A percentile compares a stretch with the other conserved stretches of the same genome.
phyloP scores from a whole-genome alignment of 2,329 filamentous ascomycete species.

The Scedosporium apiospermum region DNA sequence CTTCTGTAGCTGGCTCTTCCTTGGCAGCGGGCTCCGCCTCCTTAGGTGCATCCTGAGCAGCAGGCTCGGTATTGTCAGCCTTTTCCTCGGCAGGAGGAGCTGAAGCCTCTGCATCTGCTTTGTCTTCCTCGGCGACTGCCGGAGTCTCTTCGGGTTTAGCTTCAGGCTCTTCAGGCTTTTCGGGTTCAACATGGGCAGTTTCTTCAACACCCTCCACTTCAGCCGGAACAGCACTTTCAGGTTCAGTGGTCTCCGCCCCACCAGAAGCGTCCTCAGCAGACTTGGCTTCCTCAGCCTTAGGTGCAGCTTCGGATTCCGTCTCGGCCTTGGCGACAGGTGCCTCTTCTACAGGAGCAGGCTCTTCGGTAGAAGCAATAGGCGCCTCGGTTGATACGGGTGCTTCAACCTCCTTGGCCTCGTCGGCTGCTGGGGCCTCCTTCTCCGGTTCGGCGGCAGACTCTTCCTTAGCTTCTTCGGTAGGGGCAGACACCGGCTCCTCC shows the following conservation, averaged over 20 bases:
- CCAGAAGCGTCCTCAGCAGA: constrained; percentile 2
- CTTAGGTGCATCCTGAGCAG: background rate
- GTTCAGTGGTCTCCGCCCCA: background rate
- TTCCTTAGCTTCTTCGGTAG: constrained; percentile 3
- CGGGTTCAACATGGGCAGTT: background rate
- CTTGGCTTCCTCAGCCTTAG: constrained; percentile 6
- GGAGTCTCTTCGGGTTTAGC: background rate
- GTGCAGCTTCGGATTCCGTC: background rate
- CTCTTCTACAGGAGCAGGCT: background rate
- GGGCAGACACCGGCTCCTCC: constrained; percentile 3
- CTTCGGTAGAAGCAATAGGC: background rate
- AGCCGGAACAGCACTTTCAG: background rate
- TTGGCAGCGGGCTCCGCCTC: background rate
- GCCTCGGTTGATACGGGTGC: background rate
- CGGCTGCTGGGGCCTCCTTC: background rate
- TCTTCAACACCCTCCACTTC: constrained; percentile 1
- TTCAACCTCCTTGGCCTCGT: background rate
- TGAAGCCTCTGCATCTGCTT: background rate
- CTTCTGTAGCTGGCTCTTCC: background rate
- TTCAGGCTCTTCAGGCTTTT: background rate
- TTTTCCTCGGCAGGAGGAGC: background rate
- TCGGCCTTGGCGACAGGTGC: background rate
- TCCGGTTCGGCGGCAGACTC: constrained; percentile 2
- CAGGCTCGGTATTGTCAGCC: too few species aligned
- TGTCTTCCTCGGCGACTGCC: background rate